phyloP scores from a whole-genome alignment of 2,329 filamentous ascomycete species.

The Chrysoporthe puriensis region DNA sequence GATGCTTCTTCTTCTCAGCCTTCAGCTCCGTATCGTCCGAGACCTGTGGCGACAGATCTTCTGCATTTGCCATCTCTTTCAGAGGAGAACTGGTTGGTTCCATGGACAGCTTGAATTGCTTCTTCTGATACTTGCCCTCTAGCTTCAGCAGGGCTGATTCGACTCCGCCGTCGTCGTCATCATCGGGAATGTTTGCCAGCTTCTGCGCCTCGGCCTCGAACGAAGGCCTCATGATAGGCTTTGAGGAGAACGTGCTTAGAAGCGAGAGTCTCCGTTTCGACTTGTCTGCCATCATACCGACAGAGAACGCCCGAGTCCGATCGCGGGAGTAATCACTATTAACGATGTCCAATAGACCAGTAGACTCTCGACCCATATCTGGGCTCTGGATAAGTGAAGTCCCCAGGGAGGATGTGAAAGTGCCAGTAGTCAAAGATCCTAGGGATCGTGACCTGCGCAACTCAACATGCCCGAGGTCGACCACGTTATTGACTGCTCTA shows the following conservation, averaged over 20 bases:
- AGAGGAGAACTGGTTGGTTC: constrained; percentile 35
- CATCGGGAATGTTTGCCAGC: constrained; percentile 85
- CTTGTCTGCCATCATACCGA: constrained; percentile 60
- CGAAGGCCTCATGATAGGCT: constrained; percentile 68
- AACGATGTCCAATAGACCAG: constrained; percentile 49
- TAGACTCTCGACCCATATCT: constrained; percentile 39
- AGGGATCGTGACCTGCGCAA: constrained; percentile 60
- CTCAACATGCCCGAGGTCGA: constrained; percentile 57
- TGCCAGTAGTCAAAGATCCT: constrained; percentile 57
- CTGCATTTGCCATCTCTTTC: not conserved
- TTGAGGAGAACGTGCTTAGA: constrained; percentile 65
- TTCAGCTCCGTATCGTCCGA: constrained; percentile 31
- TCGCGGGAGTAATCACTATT: constrained; percentile 48
- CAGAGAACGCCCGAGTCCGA: constrained; percentile 53
- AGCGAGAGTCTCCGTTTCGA: constrained; percentile 54
- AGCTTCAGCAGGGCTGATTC: constrained; percentile 92
- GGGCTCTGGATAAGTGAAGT: constrained; percentile 58
- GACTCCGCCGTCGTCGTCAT: constrained; percentile 82
- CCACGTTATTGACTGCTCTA: constrained; percentile 67
- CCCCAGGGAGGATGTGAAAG: constrained; percentile 61
- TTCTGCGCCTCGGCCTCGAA: constrained; percentile 89
- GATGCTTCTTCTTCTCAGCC: constrained; percentile 50
- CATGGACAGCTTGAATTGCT: constrained; percentile 45
- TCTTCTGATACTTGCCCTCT: constrained; percentile 80
- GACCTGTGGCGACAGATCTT: constrained; percentile 12